Conservation (phyloP, 805 yeast genomes). For the Saturnispora bothae region DNA sequence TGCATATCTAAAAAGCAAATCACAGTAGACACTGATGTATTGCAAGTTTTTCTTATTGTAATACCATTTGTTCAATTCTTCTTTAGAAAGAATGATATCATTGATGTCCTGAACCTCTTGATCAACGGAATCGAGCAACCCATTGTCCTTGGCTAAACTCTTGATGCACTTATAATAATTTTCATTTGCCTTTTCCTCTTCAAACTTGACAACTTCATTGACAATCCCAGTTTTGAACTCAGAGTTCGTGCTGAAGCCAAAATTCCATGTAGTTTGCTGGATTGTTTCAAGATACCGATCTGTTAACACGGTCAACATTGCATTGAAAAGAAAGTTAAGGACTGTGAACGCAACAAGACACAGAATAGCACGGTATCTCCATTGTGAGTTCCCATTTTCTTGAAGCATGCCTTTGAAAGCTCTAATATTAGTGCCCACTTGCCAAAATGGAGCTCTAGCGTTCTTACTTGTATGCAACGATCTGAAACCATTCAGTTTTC, state of each 20-base stretch:
- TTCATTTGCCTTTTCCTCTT: slow-evolving; percentile 26
- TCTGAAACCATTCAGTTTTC: too few relatives aligned
- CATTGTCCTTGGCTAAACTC: slow-evolving; percentile 24
- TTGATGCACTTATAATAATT: slow-evolving; percentile 25
- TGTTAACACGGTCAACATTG: slow-evolving; percentile 26
- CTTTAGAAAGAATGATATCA: slow-evolving; percentile 13
- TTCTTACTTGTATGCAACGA: too few relatives aligned
- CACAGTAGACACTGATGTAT: slow-evolving; percentile 27
- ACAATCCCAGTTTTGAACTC: slow-evolving; percentile 29
- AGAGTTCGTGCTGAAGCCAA: slow-evolving; percentile 22
- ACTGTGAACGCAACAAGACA: slow-evolving; percentile 34
- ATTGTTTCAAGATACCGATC: slow-evolving; percentile 21
- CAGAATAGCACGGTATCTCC: slow-evolving; percentile 34
- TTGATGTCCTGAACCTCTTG: slow-evolving; percentile 14
- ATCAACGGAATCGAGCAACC: slow-evolving; percentile 16
- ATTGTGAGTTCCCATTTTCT: slow-evolving; percentile 30
- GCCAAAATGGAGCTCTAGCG: slow-evolving; percentile 26
- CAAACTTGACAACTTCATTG: slow-evolving; percentile 27
- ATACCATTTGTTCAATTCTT: slow-evolving; percentile 20
- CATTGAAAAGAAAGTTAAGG: slow-evolving; percentile 28
- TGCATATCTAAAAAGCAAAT: slow-evolving; percentile 31
- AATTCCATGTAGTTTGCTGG: slow-evolving; percentile 21
- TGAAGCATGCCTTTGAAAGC: slow-evolving; percentile 19
- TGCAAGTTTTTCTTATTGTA: slow-evolving; percentile 23
- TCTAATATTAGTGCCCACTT: slow-evolving; percentile 22